Percentiles rank a stretch among this genome's conserved stretches.
These are phyloP conservation scores for Lumnitzera littorea DNA, from an alignment of 345 rosid genomes.

Conservation along the genomic window DNA sequence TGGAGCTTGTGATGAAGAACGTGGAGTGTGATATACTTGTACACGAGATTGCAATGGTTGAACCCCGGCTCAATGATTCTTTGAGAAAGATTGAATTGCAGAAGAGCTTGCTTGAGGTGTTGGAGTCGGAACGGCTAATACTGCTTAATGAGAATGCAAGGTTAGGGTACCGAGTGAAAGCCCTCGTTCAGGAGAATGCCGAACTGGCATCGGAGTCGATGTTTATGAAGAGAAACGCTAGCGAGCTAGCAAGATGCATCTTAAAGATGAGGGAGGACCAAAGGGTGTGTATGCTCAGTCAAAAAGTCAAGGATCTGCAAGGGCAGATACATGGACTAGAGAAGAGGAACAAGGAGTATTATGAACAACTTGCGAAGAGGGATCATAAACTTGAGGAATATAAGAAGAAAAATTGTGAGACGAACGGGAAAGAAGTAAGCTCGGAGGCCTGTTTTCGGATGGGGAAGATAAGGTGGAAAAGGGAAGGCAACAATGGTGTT, in stretches of 20 bases:
- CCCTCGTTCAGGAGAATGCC: constrained; percentile 45
- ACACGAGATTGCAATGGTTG: constrained; percentile 30
- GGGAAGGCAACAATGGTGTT: neutral
- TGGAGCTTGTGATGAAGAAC: constrained; percentile 38
- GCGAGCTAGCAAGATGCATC: constrained; percentile 48
- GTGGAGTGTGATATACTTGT: constrained; percentile 43
- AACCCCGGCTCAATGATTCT: constrained; percentile 27
- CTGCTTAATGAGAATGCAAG: constrained; percentile 46
- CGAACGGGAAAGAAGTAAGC: neutral
- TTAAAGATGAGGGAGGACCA: constrained; percentile 65
- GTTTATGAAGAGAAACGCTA: constrained; percentile 53
- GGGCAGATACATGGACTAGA: constrained; percentile 41
- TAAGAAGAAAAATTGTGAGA: constrained; percentile 1
- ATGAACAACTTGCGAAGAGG: constrained; percentile 14
- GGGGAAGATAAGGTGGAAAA: constrained; percentile 11
- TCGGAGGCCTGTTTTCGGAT: constrained; percentile 11
- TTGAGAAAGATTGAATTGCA: constrained; percentile 45
- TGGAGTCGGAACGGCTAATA: constrained; percentile 63
- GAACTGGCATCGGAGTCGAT: constrained; percentile 40
- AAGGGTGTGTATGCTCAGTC: constrained; percentile 36
- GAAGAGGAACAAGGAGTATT: constrained; percentile 40
- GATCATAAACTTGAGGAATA: neutral
- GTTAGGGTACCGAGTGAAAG: constrained; percentile 34
- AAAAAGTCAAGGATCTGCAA: constrained; percentile 37
- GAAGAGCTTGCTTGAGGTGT: constrained; percentile 51